Evolutionary conservation across 495 filamentous ascomycete genomes (phyloP), one percentile per base, ranked within the genome.

Genomic region (Aspergillus sclerotiicarbonarius): DNA sequence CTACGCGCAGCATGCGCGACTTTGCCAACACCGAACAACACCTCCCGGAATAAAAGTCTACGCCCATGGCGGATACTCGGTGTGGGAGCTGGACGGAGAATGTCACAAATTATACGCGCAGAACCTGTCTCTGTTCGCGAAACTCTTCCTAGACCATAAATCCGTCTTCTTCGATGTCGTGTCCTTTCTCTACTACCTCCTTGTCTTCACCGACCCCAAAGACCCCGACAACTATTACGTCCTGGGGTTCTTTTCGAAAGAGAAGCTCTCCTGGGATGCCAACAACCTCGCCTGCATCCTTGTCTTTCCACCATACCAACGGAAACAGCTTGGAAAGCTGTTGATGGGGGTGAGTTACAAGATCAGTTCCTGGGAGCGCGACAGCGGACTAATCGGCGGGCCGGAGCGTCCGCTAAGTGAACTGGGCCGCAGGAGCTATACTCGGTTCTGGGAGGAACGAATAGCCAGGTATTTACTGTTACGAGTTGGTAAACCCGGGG

Each of bases 221-320:
- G 65, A 72, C 59, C 67, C 70, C 31, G 58, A 67, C 1, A 56
- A 63, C 4, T 71, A 70, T 32, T 75, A 74, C 59, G 87, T 97
- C 31, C 83, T 96, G 8, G 94, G 95, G 51, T 99, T 96, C 82
- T 99, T 96, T 80, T 93, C 89, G 20, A 98, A 98, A 67, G 94
- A 99, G 75, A 98, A 98, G 66, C 87, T 96, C 73, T 94, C 90
- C 4, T 99, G 94, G 94, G 94, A 99, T 66, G 90, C 94, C 63
- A 97, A 98, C 70, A 99, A 98, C 61, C 83, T 99, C 0, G 94
- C 94, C 4, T 99, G 94, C 68, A 99, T 99, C 58, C 79, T 97
- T 21, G 82, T 99, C 10, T 97, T 99, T 68, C 94, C 95, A 3
- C 94, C 94, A 1, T 98, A 92, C 82, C 94, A 98, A 69, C 84